Evolutionary conservation across 2,329 filamentous ascomycete species (phyloP).

Genomic region (Lachnellula arida): DNA sequence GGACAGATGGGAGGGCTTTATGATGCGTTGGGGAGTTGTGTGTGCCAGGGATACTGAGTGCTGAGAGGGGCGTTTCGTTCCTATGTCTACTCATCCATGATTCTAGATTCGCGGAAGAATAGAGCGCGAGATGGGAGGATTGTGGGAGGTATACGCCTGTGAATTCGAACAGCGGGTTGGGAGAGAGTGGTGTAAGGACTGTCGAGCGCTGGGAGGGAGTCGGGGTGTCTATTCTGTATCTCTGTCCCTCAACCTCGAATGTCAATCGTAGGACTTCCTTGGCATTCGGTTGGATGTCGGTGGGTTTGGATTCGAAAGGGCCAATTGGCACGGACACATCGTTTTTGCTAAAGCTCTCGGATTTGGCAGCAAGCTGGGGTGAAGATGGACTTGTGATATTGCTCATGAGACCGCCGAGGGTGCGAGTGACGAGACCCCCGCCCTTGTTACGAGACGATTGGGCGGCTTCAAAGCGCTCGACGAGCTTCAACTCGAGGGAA

Average conservation of each 20-base stretch:
- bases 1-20: conserved; percentile 82
- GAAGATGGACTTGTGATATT: conserved; percentile 39
- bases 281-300: conserved; percentile 55
- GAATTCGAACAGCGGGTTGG: conserved; percentile 49
- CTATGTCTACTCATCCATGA: conserved; percentile 78
- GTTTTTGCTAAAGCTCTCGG: conserved; percentile 55
- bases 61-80: conserved; percentile 67
- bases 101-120: conserved; percentile 64
- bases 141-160: conserved; percentile 62
- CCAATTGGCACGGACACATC: conserved; percentile 60
- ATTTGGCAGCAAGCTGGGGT: conserved; percentile 43
- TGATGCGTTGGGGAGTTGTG: conserved; percentile 90
- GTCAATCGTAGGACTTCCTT: conserved; percentile 70
- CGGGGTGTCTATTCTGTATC: conserved; percentile 70
- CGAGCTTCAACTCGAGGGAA: conserved; percentile 64
- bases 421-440: conserved; percentile 40
- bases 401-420: conserved; percentile 40
- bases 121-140: conserved; percentile 56
- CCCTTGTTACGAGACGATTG: conserved; percentile 29
- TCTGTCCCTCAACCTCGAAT: conserved; percentile 60
- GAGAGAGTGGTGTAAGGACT: conserved; percentile 53
- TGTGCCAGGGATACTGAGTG: conserved; percentile 87
- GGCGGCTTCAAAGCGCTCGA: conserved; percentile 67
- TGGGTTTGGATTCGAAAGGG: conserved; percentile 62
- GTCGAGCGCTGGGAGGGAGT: conserved; percentile 55